These are phyloP conservation scores for Diaporthe velutina DNA, from an alignment of 2,329 filamentous ascomycete genomes.

Conservation along the genomic window DNA sequence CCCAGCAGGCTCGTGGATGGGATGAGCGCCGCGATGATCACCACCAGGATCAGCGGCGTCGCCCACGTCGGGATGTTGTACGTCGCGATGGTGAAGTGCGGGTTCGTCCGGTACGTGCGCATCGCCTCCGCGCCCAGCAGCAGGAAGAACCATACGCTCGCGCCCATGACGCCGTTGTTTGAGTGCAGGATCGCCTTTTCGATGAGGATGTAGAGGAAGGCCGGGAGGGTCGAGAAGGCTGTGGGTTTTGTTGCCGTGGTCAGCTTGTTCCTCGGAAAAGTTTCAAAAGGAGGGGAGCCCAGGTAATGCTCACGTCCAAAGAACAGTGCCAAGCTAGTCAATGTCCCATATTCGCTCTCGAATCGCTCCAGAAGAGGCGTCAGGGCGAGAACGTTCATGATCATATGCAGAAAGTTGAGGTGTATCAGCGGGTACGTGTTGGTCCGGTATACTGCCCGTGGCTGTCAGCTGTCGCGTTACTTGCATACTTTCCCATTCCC, in stretches of 20 bases:
- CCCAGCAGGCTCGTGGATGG: constrained; percentile 88
- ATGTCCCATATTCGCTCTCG: constrained; percentile 90
- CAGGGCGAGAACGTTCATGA: constrained; percentile 84
- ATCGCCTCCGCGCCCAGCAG: constrained; percentile 88
- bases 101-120: constrained; percentile 85
- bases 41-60: constrained; percentile 81
- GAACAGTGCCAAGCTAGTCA: constrained; percentile 89
- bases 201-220: constrained; percentile 82
- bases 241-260: constrained; percentile 31
- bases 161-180: constrained; percentile 83
- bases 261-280: background rate
- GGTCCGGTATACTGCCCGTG: constrained; percentile 83
- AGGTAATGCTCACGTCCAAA: constrained; percentile 81
- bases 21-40: constrained; percentile 82
- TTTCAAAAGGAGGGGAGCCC: background rate
- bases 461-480: constrained; percentile 11
- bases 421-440: constrained; percentile 95
- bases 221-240: constrained; percentile 87
- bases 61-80: constrained; percentile 91
- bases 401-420: constrained; percentile 80
- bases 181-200: constrained; percentile 79
- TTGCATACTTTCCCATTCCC: constrained; percentile 13
- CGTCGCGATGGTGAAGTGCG: constrained; percentile 75
- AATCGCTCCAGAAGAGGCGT: constrained; percentile 94
- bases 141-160: constrained; percentile 94